Conservation (phyloP, 2,329 filamentous ascomycete species). For the Coleophoma cylindrospora region DNA sequence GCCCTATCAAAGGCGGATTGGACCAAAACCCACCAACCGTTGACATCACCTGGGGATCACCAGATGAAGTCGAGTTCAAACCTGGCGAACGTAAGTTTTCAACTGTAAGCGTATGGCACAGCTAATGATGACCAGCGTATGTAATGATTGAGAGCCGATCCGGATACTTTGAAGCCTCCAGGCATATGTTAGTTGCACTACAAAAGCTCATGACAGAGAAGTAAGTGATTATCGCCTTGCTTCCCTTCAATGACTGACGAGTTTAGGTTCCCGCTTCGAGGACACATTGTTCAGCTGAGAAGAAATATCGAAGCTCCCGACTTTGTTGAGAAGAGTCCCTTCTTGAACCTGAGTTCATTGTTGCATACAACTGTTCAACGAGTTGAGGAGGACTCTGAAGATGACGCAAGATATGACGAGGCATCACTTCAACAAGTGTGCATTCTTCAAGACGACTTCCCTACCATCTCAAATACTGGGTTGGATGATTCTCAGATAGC, state of each 20-base stretch:
- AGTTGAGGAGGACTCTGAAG: constrained; percentile 10
- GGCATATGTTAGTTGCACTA: constrained; percentile 68
- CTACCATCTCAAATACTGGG: constrained; percentile 33
- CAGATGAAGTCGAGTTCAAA: constrained; percentile 61
- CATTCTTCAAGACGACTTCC: constrained; percentile 47
- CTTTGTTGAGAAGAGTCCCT: constrained; percentile 38
- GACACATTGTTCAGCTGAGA: constrained; percentile 52
- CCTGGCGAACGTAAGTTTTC: constrained; percentile 55
- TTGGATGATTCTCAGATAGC: constrained; percentile 68
- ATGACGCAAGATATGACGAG: constrained; percentile 3
- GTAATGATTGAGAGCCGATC: constrained; percentile 73
- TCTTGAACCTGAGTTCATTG: constrained; percentile 28
- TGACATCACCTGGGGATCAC: constrained; percentile 66
- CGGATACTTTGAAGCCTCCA: constrained; percentile 73
- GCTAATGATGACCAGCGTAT: constrained; percentile 13
- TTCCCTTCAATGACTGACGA: not conserved
- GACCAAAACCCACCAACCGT: constrained; percentile 64
- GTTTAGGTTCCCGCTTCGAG: constrained; percentile 50
- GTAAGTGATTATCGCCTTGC: constrained; percentile 9
- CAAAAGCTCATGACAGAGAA: constrained; percentile 41
- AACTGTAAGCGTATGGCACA: too few species aligned
- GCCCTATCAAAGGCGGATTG: constrained; percentile 55
- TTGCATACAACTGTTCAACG: constrained; percentile 30
- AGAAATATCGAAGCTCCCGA: constrained; percentile 40
- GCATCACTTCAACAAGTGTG: constrained; percentile 41